phyloP scores from a whole-genome alignment of 192 early-diverging fungal species.

The Backusella psychrophila region DNA sequence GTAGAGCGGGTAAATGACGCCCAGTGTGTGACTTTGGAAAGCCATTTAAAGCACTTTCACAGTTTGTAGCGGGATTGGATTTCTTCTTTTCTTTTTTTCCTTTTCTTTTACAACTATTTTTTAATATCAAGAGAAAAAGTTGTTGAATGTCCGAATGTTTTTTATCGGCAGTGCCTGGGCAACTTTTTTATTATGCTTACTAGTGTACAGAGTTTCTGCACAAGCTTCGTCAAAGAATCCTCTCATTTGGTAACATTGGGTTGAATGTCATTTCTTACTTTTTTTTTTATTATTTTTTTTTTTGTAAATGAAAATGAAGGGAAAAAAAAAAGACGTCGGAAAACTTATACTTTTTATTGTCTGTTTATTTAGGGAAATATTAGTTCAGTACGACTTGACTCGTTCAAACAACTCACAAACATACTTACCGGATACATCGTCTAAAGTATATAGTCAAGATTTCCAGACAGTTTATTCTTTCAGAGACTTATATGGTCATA shows the following conservation, averaged over 20 bases:
- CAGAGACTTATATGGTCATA: slow-evolving; percentile 19
- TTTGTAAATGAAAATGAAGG: not conserved
- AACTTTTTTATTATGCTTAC: not conserved
- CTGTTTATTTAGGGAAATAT: slow-evolving; percentile 6
- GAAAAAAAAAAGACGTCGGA: not conserved
- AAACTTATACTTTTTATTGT: not conserved
- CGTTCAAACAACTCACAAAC: not conserved
- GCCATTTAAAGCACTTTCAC: not conserved
- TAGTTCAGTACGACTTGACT: slow-evolving; percentile 1
- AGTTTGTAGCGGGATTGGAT: not conserved
- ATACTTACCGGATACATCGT: slow-evolving; percentile 8
- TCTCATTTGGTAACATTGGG: slow-evolving; percentile 8
- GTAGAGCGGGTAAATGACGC: not conserved
- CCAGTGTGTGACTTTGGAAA: not conserved
- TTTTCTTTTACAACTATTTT: not conserved
- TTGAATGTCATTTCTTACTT: not conserved
- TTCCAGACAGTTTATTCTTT: slow-evolving; percentile 24
- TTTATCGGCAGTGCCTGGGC: not conserved
- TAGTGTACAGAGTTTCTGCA: not conserved
- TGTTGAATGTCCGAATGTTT: slow-evolving; percentile 4
- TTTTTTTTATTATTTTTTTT: not conserved
- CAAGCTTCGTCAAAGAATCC: slow-evolving; percentile 8
- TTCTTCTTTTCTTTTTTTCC: not conserved
- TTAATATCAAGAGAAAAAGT: not conserved
- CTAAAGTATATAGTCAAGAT: slow-evolving; percentile 15